Conservation (phyloP, 225 moss, liverwort and hornwort genomes). For the Asterella californica region DNA sequence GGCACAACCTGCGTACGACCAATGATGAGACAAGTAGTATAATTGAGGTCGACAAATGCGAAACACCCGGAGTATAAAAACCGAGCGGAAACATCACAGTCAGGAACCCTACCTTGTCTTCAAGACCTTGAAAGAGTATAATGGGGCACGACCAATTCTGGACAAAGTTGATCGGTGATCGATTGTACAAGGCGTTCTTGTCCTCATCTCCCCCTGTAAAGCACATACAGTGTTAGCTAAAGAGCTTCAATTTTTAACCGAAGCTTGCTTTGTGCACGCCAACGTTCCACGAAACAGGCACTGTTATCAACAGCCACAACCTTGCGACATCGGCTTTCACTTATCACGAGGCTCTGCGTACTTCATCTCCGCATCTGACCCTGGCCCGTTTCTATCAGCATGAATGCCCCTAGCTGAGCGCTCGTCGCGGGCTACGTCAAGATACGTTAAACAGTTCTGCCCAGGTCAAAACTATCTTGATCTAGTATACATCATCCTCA, state of each 20-base stretch:
- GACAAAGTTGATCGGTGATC: slow-evolving; percentile 89
- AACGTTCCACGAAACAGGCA: too few relatives aligned
- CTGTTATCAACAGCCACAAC: too few relatives aligned
- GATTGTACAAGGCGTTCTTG: slow-evolving; percentile 49
- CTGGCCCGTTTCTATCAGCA: not conserved
- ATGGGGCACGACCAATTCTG: slow-evolving; percentile 87
- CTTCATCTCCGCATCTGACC: not conserved
- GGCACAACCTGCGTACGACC: slow-evolving; percentile 56
- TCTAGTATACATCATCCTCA: too few relatives aligned
- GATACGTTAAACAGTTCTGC: too few relatives aligned
- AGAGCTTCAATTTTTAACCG: not conserved
- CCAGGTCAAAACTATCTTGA: too few relatives aligned
- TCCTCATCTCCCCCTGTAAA: slow-evolving; percentile 46
- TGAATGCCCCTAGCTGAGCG: too few relatives aligned
- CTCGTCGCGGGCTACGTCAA: not conserved
- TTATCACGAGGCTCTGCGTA: too few relatives aligned
- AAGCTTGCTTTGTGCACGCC: not conserved
- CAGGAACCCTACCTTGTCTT: slow-evolving; percentile 60
- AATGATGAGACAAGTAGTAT: not conserved
- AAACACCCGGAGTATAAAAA: not conserved
- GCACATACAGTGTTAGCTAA: not conserved
- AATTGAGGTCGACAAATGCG: not conserved
- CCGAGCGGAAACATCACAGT: not conserved
- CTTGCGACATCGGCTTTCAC: too few relatives aligned
- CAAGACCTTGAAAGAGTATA: slow-evolving; percentile 92